Evolutionary conservation across 2,329 filamentous ascomycete species (phyloP), one percentile per base, ranked within the genome.

Genomic region (Ophiobolus disseminans): DNA sequence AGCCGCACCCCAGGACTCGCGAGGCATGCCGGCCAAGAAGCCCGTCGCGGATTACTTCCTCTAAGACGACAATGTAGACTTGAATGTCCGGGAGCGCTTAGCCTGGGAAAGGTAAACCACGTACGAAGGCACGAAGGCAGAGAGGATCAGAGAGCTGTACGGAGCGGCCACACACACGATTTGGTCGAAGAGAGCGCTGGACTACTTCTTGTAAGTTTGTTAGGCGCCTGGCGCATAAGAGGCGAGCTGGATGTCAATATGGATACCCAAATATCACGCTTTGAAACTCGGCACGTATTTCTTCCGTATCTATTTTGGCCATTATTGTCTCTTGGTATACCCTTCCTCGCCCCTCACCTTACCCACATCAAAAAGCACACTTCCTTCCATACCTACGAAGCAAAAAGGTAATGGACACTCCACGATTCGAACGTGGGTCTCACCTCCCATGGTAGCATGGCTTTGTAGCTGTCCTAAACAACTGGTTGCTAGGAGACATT

Each of bases 1-100:
- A 67, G 94, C 94, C 0, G 94, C 94, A 44, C 92, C 94, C 42
- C 94, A 99, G 76, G 94, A 97, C 73, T 91, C 89, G 1, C 83
- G 94, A 63, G 94, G 94, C 4, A 99, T 99, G 94, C 94, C 94
- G 50, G 94, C 94, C 3, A 99, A 99, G 83, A 97, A 97, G 75
- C 94, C 94, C 3, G 91, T 96, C 43, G 91, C 91, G 11, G 93
- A 97, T 76, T 99, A 97, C 78, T 99, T 99, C 74, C 78, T 99
- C 75, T 80, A 65, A 65, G 32, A 50, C 19, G 21, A 14, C 32
- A 22, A 37, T 11, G 25, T 37, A 1, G 23, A 31, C 13, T 3
- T 5, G 16, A 32, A 14, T 14, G 30, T 32, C 7, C 10, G 7
- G n/a, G 30, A 32, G 7, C 16, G 16, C 16, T 11, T 32, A 7